Conservation (phyloP, 148 eudicot genomes). For the Spergularia marina region DNA sequence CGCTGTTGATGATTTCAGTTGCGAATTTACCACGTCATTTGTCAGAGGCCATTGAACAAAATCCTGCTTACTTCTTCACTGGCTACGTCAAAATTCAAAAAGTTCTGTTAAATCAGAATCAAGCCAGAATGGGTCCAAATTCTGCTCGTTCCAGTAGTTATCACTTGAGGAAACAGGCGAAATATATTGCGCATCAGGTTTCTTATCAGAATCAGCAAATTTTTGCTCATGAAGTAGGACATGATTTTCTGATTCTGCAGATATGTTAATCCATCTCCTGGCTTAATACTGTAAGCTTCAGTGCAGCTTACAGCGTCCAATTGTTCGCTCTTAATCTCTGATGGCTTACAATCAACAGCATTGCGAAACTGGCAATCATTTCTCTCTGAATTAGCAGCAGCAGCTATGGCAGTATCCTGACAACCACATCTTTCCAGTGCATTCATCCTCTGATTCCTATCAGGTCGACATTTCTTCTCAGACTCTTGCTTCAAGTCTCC, state of each 20-base stretch:
- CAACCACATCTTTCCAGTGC: too few species aligned
- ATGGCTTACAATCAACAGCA: neutral
- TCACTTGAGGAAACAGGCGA: neutral
- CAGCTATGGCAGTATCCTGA: too few species aligned
- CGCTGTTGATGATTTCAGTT: too few species aligned
- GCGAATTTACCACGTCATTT: too few species aligned
- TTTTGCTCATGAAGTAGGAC: neutral
- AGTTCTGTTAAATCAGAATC: slow-evolving; percentile 12
- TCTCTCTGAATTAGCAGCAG: neutral
- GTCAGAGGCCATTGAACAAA: slow-evolving; percentile 16
- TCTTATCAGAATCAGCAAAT: neutral
- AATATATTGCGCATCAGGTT: neutral
- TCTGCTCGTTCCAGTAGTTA: neutral
- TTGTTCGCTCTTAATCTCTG: too few species aligned
- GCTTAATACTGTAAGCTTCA: neutral
- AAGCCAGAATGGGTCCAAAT: neutral
- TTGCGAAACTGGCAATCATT: neutral
- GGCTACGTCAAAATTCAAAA: slow-evolving; percentile 6
- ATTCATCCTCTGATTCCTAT: too few species aligned
- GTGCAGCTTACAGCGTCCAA: neutral
- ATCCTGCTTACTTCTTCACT: slow-evolving; percentile 3
- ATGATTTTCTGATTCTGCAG: neutral
- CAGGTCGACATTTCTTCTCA: neutral
- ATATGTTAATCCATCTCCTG: neutral
- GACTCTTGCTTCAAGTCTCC: neutral